These are phyloP conservation scores for Anthracocystis panici-leucophaei DNA, from an alignment of 1,284 basidiomycete genomes.

Conservation along the genomic window DNA sequence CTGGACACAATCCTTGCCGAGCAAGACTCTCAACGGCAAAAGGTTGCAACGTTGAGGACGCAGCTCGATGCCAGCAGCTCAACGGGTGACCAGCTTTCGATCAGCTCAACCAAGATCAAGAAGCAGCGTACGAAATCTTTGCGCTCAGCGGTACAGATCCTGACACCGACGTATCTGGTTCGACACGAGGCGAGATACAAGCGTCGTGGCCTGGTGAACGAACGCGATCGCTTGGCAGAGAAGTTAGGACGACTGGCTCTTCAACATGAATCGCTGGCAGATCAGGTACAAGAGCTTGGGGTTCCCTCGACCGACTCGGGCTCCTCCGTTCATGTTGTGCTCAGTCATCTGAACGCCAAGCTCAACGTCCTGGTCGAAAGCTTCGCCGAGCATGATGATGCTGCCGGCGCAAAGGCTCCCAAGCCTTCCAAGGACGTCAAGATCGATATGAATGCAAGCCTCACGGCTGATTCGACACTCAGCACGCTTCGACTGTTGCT, in stretches of 20 bases:
- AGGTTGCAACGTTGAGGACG: conserved; percentile 28
- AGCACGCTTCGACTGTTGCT: conserved; percentile 38
- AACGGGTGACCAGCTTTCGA: conserved; percentile 19
- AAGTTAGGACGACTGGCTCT: conserved; percentile 49
- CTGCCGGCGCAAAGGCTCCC: not conserved
- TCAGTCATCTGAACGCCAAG: conserved; percentile 45
- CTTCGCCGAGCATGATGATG: conserved; percentile 2
- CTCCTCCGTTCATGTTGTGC: conserved; percentile 13
- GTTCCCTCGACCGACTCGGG: conserved; percentile 1
- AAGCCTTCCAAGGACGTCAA: conserved; percentile 19
- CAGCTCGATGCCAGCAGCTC: conserved; percentile 32
- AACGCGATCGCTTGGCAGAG: conserved; percentile 49
- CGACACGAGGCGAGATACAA: conserved; percentile 59
- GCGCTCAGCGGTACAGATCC: conserved; percentile 33
- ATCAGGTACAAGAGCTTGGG: conserved; percentile 27
- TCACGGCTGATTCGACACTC: conserved; percentile 31
- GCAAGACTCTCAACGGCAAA: conserved; percentile 20
- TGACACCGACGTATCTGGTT: conserved; percentile 47
- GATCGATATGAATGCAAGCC: conserved; percentile 33
- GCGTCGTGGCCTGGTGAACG: conserved; percentile 41
- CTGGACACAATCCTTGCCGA: conserved; percentile 30
- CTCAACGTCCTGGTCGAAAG: conserved; percentile 34
- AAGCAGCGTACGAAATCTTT: conserved; percentile 32
- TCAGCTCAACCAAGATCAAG: conserved; percentile 22
- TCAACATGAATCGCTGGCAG: conserved; percentile 30